A percentile compares a stretch with the other conserved stretches of the same genome.
Evolutionary conservation across 2,329 filamentous ascomycete species (phyloP).

Genomic region (Monosporascus sp.): DNA sequence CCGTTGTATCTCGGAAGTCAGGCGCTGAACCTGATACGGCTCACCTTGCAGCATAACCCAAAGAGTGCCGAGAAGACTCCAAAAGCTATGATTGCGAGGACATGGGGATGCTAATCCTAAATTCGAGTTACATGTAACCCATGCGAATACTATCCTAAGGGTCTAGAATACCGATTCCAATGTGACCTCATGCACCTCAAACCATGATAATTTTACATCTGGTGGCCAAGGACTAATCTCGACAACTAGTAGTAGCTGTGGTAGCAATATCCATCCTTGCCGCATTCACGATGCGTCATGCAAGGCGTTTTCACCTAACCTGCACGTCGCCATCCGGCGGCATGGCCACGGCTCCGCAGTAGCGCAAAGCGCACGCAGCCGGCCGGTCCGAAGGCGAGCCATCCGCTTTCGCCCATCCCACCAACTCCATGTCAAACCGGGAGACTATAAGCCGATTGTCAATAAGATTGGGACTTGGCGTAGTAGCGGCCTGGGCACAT

Average conservation of each 20-base stretch:
- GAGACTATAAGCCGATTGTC: slow-evolving; percentile 23
- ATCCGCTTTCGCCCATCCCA: slow-evolving; percentile 6
- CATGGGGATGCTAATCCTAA: slow-evolving; percentile 12
- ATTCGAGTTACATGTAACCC: too few species aligned
- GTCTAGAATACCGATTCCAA: too few species aligned
- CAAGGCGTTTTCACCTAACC: slow-evolving; percentile 4
- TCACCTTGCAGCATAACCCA: slow-evolving; percentile 21
- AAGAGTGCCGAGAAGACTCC: slow-evolving; percentile 13
- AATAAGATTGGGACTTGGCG: slow-evolving; percentile 35
- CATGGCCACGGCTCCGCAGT: slow-evolving; percentile 2
- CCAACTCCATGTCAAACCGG: slow-evolving; percentile 27
- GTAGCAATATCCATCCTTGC: too few species aligned
- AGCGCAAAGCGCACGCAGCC: slow-evolving; percentile 1
- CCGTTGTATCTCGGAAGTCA: slow-evolving; percentile 36
- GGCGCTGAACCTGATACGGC: slow-evolving; percentile 32
- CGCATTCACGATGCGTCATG: too few species aligned
- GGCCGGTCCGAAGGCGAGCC: slow-evolving; percentile 4
- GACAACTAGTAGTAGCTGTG: too few species aligned
- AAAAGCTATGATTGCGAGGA: slow-evolving; percentile 18
- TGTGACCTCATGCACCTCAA: too few species aligned
- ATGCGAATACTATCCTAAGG: too few species aligned
- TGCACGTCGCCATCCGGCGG: slow-evolving; percentile 8
- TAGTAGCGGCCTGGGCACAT: slow-evolving; percentile 35
- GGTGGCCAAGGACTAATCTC: too few species aligned
- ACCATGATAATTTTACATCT: too few species aligned